These are phyloP conservation scores for Taphrina betulina DNA, from an alignment of 1,139 yeast species.

Conservation along the genomic window DNA sequence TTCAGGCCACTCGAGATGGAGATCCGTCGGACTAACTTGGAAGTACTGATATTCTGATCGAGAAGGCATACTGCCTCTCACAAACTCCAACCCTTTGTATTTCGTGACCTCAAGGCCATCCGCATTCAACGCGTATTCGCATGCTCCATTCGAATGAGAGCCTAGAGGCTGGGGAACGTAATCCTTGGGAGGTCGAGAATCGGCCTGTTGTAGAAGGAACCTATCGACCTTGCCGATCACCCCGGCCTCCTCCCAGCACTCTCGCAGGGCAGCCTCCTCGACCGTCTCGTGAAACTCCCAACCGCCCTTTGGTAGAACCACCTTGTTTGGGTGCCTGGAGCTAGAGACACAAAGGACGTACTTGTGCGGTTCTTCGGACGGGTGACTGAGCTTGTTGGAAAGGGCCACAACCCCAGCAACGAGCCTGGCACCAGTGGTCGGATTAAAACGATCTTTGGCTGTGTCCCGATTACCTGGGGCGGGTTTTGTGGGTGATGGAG, in stretches of 20 bases:
- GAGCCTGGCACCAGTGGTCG: slow-evolving; percentile 64
- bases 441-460: slow-evolving; percentile 32
- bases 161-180: neutral
- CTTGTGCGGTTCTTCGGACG: slow-evolving; percentile 25
- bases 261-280: slow-evolving; percentile 68
- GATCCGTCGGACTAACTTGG: slow-evolving; percentile 27
- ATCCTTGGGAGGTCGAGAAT: slow-evolving; percentile 24
- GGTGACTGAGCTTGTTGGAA: slow-evolving; percentile 53
- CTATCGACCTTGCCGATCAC: slow-evolving; percentile 45
- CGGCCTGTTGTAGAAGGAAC: slow-evolving; percentile 14
- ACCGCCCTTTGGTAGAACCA: slow-evolving; percentile 97
- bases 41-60: slow-evolving; percentile 34
- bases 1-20: slow-evolving; percentile 35
- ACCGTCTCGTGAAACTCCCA: slow-evolving; percentile 77
- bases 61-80: slow-evolving; percentile 19
- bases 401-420: slow-evolving; percentile 90
- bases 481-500: slow-evolving; percentile 24
- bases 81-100: slow-evolving; percentile 20
- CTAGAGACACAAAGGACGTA: slow-evolving; percentile 74
- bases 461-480: slow-evolving; percentile 9
- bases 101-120: slow-evolving; percentile 4
- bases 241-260: slow-evolving; percentile 98
- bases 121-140: neutral
- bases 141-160: slow-evolving; percentile 8
- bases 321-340: slow-evolving; percentile 51